Conservation (phyloP, 108 stramenopile species). For the Skeletonema menzelii region DNA sequence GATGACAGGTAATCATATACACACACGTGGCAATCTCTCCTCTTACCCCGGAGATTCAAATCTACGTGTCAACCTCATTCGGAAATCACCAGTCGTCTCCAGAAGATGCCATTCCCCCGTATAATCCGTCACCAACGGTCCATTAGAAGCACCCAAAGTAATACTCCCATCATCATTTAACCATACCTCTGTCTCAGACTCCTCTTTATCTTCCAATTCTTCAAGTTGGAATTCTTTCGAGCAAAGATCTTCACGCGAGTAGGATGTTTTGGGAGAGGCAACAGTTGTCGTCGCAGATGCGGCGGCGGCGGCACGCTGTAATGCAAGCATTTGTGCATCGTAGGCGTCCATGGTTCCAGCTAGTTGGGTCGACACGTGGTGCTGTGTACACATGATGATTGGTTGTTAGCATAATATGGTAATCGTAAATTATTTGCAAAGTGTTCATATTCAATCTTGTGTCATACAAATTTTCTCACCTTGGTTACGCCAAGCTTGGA, state of each 20-base stretch:
- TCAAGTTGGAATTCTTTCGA: conserved; percentile 50
- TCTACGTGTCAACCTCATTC: conserved; percentile 43
- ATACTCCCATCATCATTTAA: conserved; percentile 42
- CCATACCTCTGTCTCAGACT: conserved; percentile 41
- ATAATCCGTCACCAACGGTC: conserved; percentile 17
- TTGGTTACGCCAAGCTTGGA: background rate
- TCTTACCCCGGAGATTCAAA: conserved; percentile 37
- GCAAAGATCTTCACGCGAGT: conserved; percentile 15
- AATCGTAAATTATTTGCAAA: background rate
- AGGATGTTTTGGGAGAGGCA: background rate
- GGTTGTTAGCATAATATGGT: background rate
- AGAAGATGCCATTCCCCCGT: conserved; percentile 36
- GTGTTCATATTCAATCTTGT: background rate
- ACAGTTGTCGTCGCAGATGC: background rate
- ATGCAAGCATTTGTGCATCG: background rate
- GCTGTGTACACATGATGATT: background rate
- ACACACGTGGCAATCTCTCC: background rate
- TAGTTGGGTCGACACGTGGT: background rate
- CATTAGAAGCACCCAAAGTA: conserved; percentile 37
- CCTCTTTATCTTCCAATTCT: conserved; percentile 50
- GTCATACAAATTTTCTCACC: background rate
- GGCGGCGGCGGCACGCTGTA: background rate
- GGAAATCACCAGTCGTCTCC: conserved; percentile 34
- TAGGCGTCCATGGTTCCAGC: background rate
- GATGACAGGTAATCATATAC: background rate